phyloP scores from a whole-genome alignment of 306 rosid species.

The Casuarina cunninghamiana region DNA sequence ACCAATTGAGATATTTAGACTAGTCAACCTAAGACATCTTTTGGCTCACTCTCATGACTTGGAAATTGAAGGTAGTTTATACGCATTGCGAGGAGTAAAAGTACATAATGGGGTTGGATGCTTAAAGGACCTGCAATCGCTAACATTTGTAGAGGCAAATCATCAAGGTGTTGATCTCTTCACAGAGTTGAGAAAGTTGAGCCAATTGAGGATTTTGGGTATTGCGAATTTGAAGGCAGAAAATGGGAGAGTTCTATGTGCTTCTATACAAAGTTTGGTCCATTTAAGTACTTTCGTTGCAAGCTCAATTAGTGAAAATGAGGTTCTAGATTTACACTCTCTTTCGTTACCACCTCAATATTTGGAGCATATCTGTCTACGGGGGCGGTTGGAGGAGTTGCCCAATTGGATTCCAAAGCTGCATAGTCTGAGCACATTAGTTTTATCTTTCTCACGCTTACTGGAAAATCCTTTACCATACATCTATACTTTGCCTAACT shows the following conservation, averaged over 20 bases:
- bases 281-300: conserved; percentile 6
- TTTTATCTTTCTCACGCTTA: not conserved
- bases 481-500: not conserved
- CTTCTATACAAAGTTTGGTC: conserved; percentile 4
- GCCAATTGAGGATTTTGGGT: conserved; percentile 4
- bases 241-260: not conserved
- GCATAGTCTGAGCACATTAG: not conserved
- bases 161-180: not conserved
- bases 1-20: not conserved
- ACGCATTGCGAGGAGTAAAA: not conserved
- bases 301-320: not conserved
- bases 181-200: conserved; percentile 1
- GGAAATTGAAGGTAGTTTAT: not conserved
- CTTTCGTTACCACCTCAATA: not conserved
- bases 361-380: conserved; percentile 5
- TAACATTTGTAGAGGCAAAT: not conserved
- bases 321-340: conserved; percentile 8
- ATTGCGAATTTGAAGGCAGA: not conserved
- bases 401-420: conserved; percentile 23
- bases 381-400: conserved; percentile 15
- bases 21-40: conserved; percentile 3
- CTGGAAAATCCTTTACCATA: conserved; percentile 5
- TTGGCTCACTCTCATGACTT: not conserved
- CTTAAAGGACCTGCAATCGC: not conserved
- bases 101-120: conserved; percentile 19